Evolutionary conservation across 2,329 filamentous ascomycete genomes (phyloP).

Genomic region (Talaromyces sp.): DNA sequence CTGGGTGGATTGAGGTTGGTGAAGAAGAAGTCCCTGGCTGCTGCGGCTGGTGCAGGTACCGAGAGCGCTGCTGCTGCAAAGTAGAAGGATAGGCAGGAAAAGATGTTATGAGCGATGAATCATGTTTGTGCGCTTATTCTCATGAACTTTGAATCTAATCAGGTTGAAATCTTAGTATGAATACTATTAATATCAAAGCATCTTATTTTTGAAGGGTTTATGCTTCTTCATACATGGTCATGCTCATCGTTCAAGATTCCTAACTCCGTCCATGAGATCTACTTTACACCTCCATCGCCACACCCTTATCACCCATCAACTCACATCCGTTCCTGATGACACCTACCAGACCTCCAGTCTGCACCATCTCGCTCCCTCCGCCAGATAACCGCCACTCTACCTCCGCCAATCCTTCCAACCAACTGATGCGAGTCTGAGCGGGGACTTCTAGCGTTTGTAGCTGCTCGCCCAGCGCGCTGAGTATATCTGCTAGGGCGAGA

Average conservation of each 20-base stretch:
- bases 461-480: conserved; percentile 81
- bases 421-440: conserved; percentile 80
- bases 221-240: neutral
- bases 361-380: conserved; percentile 79
- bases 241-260: neutral
- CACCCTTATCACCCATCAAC: conserved; percentile 52
- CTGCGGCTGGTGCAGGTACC: neutral
- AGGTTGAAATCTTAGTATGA: neutral
- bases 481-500: conserved; percentile 86
- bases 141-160: neutral
- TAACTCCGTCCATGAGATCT: neutral
- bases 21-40: conserved; percentile 43
- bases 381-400: conserved; percentile 89
- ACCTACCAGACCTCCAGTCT: conserved; percentile 89
- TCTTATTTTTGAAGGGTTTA: neutral
- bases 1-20: conserved; percentile 58
- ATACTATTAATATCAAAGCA: neutral
- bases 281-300: conserved; percentile 15
- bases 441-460: conserved; percentile 78
- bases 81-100: neutral
- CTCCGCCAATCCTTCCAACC: conserved; percentile 86
- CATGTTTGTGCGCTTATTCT: neutral
- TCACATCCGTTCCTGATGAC: conserved; percentile 84
- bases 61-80: conserved; percentile 2
- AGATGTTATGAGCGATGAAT: neutral